Percentiles rank a stretch among this genome's conserved stretches.
Conservation (phyloP, 495 filamentous ascomycete species). For the Neurospora cerealis region DNA sequence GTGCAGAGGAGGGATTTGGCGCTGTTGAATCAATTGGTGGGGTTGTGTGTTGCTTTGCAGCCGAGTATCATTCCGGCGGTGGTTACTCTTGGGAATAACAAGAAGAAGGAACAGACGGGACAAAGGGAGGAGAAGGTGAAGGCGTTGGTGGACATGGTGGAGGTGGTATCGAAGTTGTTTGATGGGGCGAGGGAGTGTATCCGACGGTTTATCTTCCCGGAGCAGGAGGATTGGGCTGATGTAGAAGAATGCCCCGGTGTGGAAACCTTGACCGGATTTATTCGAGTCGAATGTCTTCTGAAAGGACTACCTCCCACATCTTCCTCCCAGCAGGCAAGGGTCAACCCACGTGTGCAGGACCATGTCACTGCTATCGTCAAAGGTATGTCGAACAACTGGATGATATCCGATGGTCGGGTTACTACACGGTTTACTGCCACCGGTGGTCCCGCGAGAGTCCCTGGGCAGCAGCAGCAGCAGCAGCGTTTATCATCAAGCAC, state of each 20-base stretch:
- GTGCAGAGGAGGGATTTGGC: not conserved
- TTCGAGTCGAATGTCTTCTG: not conserved
- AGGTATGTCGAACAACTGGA: constrained; percentile 32
- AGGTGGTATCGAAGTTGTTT: not conserved
- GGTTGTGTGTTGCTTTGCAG: not conserved
- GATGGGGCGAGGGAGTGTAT: not conserved
- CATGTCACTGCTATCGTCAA: constrained; percentile 25
- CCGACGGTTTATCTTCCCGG: not conserved
- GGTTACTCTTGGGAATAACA: not conserved
- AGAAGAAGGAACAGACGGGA: not conserved
- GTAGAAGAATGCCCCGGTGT: not conserved
- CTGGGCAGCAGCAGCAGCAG: constrained; percentile 2
- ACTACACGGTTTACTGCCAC: constrained; percentile 1
- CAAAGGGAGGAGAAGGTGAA: not conserved
- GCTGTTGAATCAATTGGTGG: not conserved
- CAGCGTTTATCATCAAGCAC: constrained; percentile 8
- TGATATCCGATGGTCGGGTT: constrained; percentile 17
- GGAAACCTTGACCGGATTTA: not conserved
- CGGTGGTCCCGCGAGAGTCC: not conserved
- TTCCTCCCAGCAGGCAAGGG: not conserved
- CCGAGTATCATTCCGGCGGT: not conserved
- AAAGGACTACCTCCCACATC: not conserved
- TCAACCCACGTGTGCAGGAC: constrained; percentile 12
- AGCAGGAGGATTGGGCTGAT: not conserved
- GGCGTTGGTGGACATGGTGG: not conserved